Evolutionary conservation across 2,329 filamentous ascomycete genomes (phyloP).

Genomic region (Aulographum hederae): DNA sequence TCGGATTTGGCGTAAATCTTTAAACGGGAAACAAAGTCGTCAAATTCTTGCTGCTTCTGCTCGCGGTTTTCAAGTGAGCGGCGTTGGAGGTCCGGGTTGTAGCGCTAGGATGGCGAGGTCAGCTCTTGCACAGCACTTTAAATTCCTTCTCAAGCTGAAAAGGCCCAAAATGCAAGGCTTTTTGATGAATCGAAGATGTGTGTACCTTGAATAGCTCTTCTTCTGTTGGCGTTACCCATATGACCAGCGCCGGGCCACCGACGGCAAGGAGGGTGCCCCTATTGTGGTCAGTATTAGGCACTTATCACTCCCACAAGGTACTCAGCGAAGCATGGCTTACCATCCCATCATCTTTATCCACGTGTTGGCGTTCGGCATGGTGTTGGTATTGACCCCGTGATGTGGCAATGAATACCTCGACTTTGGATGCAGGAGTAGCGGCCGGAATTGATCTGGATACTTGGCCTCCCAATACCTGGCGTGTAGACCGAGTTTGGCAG

Average conservation of each 20-base stretch:
- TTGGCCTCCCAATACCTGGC: no score
- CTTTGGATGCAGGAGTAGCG: no score
- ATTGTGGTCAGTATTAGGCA: constrained; percentile 1
- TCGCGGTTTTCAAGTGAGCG: constrained; percentile 64
- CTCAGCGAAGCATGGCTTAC: no score
- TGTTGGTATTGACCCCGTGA: constrained; percentile 8
- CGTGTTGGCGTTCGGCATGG: constrained; percentile 25
- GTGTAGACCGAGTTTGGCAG: no score
- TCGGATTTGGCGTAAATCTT: constrained; percentile 84
- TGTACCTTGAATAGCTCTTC: constrained; percentile 66
- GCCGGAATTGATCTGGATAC: no score
- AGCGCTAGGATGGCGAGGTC: constrained; percentile 34
- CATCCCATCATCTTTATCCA: constrained; percentile 51
- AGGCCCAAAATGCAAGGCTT: no score
- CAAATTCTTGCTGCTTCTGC: constrained; percentile 67
- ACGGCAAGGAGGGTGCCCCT: constrained; percentile 58
- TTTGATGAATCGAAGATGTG: no score
- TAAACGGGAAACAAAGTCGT: constrained; percentile 66
- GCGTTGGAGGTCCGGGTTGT: constrained; percentile 89
- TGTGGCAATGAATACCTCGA: no score
- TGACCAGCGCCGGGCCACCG: constrained; percentile 70
- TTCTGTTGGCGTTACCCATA: constrained; percentile 65
- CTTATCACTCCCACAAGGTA: not conserved
- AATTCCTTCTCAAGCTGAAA: not conserved
- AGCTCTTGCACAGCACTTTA: constrained; percentile 1